Conservation (phyloP, 768 basidiomycete genomes). For the Psilocybe cubensis region DNA sequence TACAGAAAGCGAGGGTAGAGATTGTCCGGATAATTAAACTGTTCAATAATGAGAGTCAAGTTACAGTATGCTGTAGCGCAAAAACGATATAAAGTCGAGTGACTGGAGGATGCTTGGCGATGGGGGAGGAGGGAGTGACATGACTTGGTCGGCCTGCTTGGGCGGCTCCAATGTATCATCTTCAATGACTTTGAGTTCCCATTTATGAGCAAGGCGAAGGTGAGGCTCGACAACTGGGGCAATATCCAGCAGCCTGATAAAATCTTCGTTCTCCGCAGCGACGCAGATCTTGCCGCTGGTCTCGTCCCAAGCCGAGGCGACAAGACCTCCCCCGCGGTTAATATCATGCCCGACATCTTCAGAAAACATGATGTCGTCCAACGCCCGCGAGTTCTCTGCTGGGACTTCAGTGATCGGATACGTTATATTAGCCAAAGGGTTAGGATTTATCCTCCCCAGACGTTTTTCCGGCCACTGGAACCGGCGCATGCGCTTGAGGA, state of each 20-base stretch:
- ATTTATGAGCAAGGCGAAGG: conserved; percentile 19
- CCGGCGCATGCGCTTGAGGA: conserved; percentile 39
- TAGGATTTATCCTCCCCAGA: conserved; percentile 3
- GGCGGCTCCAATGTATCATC: not conserved
- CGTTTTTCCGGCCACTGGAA: conserved; percentile 38
- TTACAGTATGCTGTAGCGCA: no score
- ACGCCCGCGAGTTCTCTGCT: conserved; percentile 18
- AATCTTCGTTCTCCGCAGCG: conserved; percentile 15
- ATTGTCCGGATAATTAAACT: not conserved
- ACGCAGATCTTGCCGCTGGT: conserved; percentile 53
- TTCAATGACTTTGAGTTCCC: conserved; percentile 4
- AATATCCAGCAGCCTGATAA: conserved; percentile 16
- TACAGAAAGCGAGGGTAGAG: not conserved
- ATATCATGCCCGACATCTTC: conserved; percentile 18
- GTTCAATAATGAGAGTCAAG: not conserved
- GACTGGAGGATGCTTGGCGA: no score
- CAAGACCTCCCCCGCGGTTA: conserved; percentile 34
- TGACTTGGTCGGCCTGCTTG: no score
- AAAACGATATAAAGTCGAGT: no score
- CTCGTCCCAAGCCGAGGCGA: conserved; percentile 70
- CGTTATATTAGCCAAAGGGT: conserved; percentile 5
- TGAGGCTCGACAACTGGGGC: conserved; percentile 22
- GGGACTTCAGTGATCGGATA: conserved; percentile 18
- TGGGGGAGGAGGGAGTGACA: no score
- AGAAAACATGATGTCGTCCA: conserved; percentile 19